Conservation (phyloP, 1,284 basidiomycete genomes). For the Cerioporus squamosus region DNA sequence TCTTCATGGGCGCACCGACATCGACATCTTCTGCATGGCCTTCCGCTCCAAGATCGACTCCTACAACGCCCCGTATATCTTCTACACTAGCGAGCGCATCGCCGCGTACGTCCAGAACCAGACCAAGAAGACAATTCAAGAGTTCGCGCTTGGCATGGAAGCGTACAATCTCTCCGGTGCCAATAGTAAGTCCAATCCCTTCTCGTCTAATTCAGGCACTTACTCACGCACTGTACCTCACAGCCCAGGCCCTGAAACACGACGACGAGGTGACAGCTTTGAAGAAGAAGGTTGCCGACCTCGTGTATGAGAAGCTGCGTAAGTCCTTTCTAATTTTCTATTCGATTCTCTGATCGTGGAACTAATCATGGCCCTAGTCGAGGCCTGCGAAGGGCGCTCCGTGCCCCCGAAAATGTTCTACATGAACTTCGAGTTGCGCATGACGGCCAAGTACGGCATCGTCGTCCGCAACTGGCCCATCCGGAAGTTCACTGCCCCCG, state of each 20-base stretch:
- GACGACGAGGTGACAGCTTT: conserved; percentile 8
- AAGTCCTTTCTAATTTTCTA: background rate
- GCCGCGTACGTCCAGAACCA: conserved; percentile 11
- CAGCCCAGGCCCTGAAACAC: background rate
- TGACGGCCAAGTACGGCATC: conserved; percentile 27
- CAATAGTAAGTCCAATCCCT: conserved; percentile 5
- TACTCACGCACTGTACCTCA: background rate
- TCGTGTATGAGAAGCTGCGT: conserved; percentile 23
- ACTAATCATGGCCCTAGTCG: conserved; percentile 3
- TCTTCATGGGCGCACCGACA: conserved; percentile 19
- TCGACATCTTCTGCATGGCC: conserved; percentile 15
- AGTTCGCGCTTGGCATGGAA: conserved; percentile 15
- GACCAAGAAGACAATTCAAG: background rate
- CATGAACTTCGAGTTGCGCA: conserved; percentile 26
- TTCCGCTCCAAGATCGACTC: conserved; percentile 1
- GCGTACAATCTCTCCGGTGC: conserved; percentile 15
- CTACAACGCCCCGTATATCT: conserved; percentile 15
- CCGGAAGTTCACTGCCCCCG: conserved; percentile 24
- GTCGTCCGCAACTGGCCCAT: conserved; percentile 32
- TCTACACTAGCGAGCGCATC: conserved; percentile 14
- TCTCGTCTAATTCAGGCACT: background rate
- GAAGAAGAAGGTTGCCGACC: conserved; percentile 3
- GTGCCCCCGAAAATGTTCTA: conserved; percentile 25
- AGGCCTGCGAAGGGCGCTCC: conserved; percentile 7
- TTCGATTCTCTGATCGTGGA: too few relatives aligned